phyloP scores from a whole-genome alignment of 805 yeast species.

The Kluyveromyces aestuarii region DNA sequence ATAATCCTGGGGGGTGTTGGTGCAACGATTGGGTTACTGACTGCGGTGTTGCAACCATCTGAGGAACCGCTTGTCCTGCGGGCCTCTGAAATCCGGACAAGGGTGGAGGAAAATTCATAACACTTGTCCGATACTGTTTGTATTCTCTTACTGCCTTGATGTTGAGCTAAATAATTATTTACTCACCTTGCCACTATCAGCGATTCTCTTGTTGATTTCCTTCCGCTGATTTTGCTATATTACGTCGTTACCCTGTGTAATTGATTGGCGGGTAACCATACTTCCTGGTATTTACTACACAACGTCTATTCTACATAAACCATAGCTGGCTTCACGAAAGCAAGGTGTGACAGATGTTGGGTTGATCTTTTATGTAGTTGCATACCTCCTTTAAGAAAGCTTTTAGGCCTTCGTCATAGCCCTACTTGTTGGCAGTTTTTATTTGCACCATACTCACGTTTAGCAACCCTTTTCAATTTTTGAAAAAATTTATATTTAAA shows the following conservation, averaged over 20 bases:
- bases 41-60: constrained; percentile 3
- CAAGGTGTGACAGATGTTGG: too few relatives aligned
- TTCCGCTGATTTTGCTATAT: neutral
- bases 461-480: neutral
- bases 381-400: neutral
- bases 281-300: neutral
- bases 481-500: neutral
- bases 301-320: too few relatives aligned
- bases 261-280: neutral
- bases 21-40: neutral
- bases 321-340: too few relatives aligned
- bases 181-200: neutral
- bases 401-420: too few relatives aligned
- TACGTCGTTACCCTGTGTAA: neutral
- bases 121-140: neutral
- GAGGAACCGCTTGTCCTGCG: constrained; percentile 4
- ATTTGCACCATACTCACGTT: too few relatives aligned
- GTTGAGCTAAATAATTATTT: neutral
- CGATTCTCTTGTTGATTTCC: neutral
- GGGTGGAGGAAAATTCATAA: constrained; percentile 3
- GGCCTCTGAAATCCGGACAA: constrained; percentile 4
- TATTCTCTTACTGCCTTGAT: neutral
- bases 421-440: too few relatives aligned
- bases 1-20: constrained; percentile 3
- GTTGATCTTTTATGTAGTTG: neutral